These are phyloP conservation scores for Fusarium mexicanum DNA, from an alignment of 2,329 filamentous ascomycete genomes.

Conservation along the genomic window DNA sequence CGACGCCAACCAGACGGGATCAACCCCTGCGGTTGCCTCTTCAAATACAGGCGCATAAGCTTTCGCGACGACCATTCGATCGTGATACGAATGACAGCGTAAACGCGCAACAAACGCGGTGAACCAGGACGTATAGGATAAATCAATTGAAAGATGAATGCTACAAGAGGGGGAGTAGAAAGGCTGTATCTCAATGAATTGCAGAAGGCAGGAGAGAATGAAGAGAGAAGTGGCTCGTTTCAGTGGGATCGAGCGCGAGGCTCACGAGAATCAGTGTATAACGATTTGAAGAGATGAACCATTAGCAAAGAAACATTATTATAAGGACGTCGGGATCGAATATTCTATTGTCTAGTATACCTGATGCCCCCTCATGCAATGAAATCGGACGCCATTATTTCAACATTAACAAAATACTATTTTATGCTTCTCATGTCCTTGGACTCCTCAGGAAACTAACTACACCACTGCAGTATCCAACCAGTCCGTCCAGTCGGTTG, in stretches of 20 bases:
- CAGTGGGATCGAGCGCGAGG: slow-evolving; percentile 10
- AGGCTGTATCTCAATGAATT: slow-evolving; percentile 22
- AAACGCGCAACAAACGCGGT: slow-evolving; percentile 25
- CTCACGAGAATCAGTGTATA: slow-evolving; percentile 20
- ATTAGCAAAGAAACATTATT: not conserved
- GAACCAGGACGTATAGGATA: slow-evolving; percentile 13
- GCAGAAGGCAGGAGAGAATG: slow-evolving; percentile 6
- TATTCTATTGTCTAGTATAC: slow-evolving; percentile 19
- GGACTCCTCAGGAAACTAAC: slow-evolving; percentile 80
- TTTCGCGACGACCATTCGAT: slow-evolving; percentile 10
- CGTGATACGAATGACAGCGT: slow-evolving; percentile 4
- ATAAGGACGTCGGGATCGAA: not conserved
- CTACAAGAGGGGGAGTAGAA: slow-evolving; percentile 15
- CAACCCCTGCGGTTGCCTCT: not conserved
- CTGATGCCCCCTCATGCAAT: slow-evolving; percentile 14
- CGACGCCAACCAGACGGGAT: not conserved
- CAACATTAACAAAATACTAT: not conserved
- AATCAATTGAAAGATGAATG: not conserved
- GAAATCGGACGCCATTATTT: slow-evolving; percentile 19
- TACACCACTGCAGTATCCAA: slow-evolving; percentile 89
- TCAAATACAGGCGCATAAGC: slow-evolving; percentile 12
- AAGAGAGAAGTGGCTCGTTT: not conserved
- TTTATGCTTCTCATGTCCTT: slow-evolving; percentile 52
- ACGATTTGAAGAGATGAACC: slow-evolving; percentile 23
- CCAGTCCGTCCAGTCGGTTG: slow-evolving; percentile 75